Evolutionary conservation across 768 basidiomycete genomes (phyloP).

Genomic region (Russula brevipes): DNA sequence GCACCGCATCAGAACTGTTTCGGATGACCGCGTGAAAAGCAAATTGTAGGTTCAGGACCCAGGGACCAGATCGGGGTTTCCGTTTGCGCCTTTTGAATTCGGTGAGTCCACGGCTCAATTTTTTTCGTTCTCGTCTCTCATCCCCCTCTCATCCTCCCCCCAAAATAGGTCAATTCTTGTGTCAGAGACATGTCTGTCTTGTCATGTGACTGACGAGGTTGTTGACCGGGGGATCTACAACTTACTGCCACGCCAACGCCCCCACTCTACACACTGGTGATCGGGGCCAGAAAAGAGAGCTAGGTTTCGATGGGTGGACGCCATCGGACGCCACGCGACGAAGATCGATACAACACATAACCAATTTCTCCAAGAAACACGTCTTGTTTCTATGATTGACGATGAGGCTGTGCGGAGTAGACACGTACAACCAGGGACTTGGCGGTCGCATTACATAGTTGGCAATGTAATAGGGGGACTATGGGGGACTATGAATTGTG

Average conservation of each 20-base stretch:
- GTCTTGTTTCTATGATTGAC: neutral
- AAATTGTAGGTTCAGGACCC: neutral
- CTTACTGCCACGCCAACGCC: neutral
- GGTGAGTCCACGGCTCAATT: too few relatives aligned
- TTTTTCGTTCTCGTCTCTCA: too few relatives aligned
- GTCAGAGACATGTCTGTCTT: too few relatives aligned
- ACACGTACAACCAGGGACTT: neutral
- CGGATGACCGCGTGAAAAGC: too few relatives aligned
- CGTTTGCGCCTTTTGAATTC: neutral
- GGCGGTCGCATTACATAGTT: neutral
- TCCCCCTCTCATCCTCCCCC: too few relatives aligned
- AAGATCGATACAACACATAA: neutral
- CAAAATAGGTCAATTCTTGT: too few relatives aligned
- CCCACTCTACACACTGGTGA: neutral
- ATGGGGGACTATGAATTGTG: too few relatives aligned
- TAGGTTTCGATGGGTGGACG: neutral
- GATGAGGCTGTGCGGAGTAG: constrained; percentile 6
- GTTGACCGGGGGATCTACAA: neutral
- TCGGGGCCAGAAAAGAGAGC: neutral
- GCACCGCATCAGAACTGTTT: too few relatives aligned
- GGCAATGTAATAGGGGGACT: too few relatives aligned
- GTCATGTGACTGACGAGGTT: too few relatives aligned
- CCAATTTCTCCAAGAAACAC: neutral
- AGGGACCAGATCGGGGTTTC: constrained; percentile 1
- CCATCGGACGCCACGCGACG: constrained; percentile 1